Conservation (phyloP, 371 early-diverging fungal species). For the Lichtheimia ramosa region DNA sequence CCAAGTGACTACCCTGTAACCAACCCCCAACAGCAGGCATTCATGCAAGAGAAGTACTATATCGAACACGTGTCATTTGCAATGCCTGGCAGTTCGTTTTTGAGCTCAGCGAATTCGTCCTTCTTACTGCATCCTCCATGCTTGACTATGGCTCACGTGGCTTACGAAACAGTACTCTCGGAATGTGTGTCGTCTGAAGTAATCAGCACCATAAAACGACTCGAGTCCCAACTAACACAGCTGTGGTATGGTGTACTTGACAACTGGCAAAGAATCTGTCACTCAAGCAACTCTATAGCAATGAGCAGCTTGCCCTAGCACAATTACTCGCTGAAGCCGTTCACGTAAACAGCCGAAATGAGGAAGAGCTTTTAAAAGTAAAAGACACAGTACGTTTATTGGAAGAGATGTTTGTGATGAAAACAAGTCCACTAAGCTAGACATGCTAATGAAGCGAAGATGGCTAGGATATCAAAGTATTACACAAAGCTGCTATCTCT, state of each 20-base stretch:
- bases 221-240: conserved; percentile 9
- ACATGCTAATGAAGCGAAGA: conserved; percentile 13
- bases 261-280: neutral
- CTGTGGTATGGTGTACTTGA: conserved; percentile 2
- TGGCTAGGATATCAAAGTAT: conserved; percentile 35
- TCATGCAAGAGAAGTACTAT: no score
- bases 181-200: conserved; percentile 5
- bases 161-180: conserved; percentile 1
- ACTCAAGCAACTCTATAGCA: neutral
- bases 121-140: no score
- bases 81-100: no score
- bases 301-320: conserved; percentile 3
- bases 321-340: conserved; percentile 3
- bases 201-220: conserved; percentile 3
- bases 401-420: no score
- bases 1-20: no score
- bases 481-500: conserved; percentile 36
- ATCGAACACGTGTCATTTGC: no score
- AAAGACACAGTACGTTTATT: conserved; percentile 7
- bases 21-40: no score
- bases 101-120: no score
- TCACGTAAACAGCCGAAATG: neutral
- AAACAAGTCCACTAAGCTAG: neutral
- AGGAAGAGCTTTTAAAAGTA: neutral
- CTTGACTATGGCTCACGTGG: neutral